Evolutionary conservation across 345 rosid genomes (phyloP).

Genomic region (Eucalyptus urophylla): DNA sequence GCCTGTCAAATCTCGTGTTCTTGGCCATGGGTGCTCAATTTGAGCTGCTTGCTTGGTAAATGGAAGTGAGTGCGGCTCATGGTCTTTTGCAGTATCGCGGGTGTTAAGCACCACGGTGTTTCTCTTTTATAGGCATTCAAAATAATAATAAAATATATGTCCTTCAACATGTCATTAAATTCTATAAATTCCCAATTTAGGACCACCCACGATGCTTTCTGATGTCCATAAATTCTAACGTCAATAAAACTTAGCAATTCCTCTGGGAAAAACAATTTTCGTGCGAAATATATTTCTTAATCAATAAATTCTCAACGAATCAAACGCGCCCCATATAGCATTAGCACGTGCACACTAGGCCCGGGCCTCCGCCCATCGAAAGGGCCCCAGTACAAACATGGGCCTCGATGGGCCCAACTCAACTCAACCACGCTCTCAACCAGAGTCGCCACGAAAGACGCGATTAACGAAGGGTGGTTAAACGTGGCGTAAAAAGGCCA

Average conservation of each 20-base stretch:
- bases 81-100: accelerated
- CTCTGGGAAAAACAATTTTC: too few relatives aligned
- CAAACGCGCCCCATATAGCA: too few relatives aligned
- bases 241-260: too few relatives aligned
- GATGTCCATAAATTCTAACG: too few relatives aligned
- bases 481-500: not conserved
- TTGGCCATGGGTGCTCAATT: accelerated
- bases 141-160: too few relatives aligned
- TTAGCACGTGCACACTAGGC: not conserved
- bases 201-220: accelerated
- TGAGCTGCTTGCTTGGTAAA: not conserved
- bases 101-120: accelerated
- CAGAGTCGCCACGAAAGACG: not conserved
- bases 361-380: not conserved
- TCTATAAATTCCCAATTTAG: too few relatives aligned
- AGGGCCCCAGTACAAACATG: not conserved
- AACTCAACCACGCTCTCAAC: not conserved
- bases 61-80: not conserved
- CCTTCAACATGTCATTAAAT: too few relatives aligned
- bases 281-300: too few relatives aligned
- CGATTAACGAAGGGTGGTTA: not conserved
- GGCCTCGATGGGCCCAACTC: not conserved
- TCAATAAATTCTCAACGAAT: too few relatives aligned
- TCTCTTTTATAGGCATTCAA: accelerated
- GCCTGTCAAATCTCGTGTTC: not conserved